A percentile compares a stretch with the other conserved stretches of the same genome.
These are phyloP conservation scores for Cenchrus fungigraminus DNA, from an alignment of 176 grass and related monocot species.

Conservation along the genomic window DNA sequence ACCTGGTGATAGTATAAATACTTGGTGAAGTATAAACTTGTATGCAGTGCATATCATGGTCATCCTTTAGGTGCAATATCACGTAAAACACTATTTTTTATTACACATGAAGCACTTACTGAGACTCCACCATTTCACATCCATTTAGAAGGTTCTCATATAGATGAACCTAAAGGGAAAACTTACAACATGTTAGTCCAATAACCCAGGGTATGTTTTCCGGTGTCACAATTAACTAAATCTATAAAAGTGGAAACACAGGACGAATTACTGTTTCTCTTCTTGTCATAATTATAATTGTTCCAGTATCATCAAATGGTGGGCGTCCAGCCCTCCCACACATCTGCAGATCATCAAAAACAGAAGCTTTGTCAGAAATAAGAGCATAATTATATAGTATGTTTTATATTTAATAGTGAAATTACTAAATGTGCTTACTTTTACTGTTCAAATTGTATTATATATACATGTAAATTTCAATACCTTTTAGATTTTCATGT, in stretches of 20 bases:
- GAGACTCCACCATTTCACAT: constrained; percentile 98
- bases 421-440: constrained; percentile 13
- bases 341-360: constrained; percentile 62
- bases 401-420: constrained; percentile 22
- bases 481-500: neutral
- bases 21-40: constrained; percentile 26
- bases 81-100: constrained; percentile 32
- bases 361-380: constrained; percentile 37
- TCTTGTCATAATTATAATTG: constrained; percentile 98
- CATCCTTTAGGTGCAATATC: constrained; percentile 35
- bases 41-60: constrained; percentile 15
- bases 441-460: constrained; percentile 10
- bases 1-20: constrained; percentile 58
- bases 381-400: constrained; percentile 13
- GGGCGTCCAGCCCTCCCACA: constrained; percentile 94
- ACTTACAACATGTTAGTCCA: constrained; percentile 36
- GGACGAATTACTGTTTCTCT: constrained; percentile 71
- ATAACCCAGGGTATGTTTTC: constrained; percentile 17
- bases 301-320: constrained; percentile 98
- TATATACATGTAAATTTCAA: constrained; percentile 25
- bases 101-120: constrained; percentile 67
- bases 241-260: constrained; percentile 36
- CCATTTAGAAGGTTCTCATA: constrained; percentile 94
- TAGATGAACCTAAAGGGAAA: constrained; percentile 78
- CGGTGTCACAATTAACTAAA: constrained; percentile 15